Evolutionary conservation across 1,139 yeast genomes (phyloP), one percentile per base, ranked within the genome.

Genomic region (Lodderomyces elongisporus): DNA sequence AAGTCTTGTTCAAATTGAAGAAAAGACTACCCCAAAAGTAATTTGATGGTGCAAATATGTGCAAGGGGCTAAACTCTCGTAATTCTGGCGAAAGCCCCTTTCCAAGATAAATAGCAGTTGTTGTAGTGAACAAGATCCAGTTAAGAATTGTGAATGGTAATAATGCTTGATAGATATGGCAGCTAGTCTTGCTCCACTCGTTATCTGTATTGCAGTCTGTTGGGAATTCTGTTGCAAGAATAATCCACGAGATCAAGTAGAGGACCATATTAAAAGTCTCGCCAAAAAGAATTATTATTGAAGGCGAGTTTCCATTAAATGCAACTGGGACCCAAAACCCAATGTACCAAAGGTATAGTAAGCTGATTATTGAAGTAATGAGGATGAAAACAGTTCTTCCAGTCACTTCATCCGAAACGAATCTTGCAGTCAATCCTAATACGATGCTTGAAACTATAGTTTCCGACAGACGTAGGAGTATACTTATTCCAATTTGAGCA

Each of bases 101-200:
- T 12, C 47, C 22, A 5, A 56, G 31, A 23, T 52, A 37, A 27
- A 56, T 44, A 2, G 39, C 47, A 30, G 56, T 44, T n/a, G 58
- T 39, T 8, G 44, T 45, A 5, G 45, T 37, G 30, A 51, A 58
- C 33, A 56, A 41, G 4, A 60, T 17, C 60, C 62, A 62, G 18
- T 46, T 41, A 31, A 62, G 34, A 21, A 61, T 49, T 1, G 55
- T 46, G 37, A 61, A 49, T 3, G 62, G 59, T 37, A 58, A 48
- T 14, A 49, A 35, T 1, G 63, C 62, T 41, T 60, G 54, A 7
- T 54, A 55, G 5, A 50, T 20, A 23, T 37, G 36, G 42, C 67
- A 62, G 32, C 44, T 36, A 16, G 31, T 12, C 16, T 18, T 26
- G 13, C 28, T 17, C 22, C 33, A 25, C 14, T 18, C 17, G 14